phyloP scores from a whole-genome alignment of 441 rosid genomes.

The Eugenia klotzschiana region DNA sequence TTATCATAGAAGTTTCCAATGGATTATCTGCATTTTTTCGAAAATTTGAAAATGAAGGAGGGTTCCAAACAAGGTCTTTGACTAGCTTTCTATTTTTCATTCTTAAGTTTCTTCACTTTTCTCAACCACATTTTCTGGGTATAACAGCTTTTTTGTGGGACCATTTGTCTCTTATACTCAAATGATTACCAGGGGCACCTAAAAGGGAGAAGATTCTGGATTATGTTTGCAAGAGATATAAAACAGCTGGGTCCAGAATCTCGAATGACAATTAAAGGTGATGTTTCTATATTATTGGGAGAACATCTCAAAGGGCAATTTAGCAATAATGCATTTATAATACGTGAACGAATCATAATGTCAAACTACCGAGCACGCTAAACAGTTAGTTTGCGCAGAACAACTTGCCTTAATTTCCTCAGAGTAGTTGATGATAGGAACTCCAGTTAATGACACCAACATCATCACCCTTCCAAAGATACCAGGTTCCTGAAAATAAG shows the following conservation, averaged over 20 bases:
- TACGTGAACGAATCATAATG: neutral
- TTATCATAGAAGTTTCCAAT: neutral
- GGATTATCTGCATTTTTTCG: neutral
- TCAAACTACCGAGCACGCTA: neutral
- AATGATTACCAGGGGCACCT: neutral
- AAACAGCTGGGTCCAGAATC: neutral
- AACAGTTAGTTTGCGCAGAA: neutral
- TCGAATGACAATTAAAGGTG: neutral
- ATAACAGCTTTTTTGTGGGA: neutral
- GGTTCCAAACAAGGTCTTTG: neutral
- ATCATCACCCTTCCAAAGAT: conserved; percentile 49
- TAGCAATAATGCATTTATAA: neutral
- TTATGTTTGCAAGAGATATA: neutral
- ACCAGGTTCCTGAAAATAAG: conserved; percentile 38
- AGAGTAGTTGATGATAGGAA: conserved; percentile 29
- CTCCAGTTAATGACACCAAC: conserved; percentile 54
- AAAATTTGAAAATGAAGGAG: neutral
- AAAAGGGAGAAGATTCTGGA: neutral
- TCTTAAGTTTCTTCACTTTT: neutral
- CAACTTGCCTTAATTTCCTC: conserved; percentile 51
- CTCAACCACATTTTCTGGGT: neutral
- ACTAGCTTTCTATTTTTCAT: neutral
- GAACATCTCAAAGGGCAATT: neutral
- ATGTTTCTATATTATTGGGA: neutral
- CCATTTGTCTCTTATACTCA: neutral